Percentiles rank a stretch among this genome's conserved stretches.
These are phyloP conservation scores for Flueggea neowawraea DNA, from an alignment of 441 rosid species.

Conservation along the genomic window DNA sequence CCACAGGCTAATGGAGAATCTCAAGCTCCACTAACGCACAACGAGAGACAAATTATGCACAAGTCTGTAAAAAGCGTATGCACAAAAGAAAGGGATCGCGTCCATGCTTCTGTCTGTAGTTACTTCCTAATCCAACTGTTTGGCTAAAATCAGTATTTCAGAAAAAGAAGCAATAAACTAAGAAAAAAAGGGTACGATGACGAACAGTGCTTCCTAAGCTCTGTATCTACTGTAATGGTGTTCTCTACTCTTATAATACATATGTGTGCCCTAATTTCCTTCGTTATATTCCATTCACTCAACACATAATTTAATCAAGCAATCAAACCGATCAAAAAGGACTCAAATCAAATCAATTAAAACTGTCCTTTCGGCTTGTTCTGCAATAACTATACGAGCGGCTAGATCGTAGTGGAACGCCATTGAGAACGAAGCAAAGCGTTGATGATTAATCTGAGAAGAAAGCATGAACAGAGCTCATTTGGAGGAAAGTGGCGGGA, in stretches of 20 bases:
- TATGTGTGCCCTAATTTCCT: neutral
- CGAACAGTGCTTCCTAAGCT: neutral
- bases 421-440: too few relatives aligned
- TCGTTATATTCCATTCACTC: neutral
- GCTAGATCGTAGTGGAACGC: too few relatives aligned
- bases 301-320: neutral
- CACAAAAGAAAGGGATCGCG: constrained; percentile 5
- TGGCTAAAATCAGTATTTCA: too few relatives aligned
- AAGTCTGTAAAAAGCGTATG: constrained; percentile 3
- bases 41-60: constrained; percentile 3
- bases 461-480: too few relatives aligned
- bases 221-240: constrained; percentile 7
- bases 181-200: neutral
- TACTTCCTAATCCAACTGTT: too few relatives aligned
- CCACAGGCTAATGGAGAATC: constrained; percentile 63
- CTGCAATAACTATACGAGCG: too few relatives aligned
- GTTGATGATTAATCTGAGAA: too few relatives aligned
- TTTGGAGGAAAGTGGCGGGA: too few relatives aligned
- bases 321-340: neutral
- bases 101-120: constrained; percentile 1
- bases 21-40: constrained; percentile 41
- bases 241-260: constrained; percentile 5
- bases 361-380: too few relatives aligned
- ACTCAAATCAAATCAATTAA: too few relatives aligned
- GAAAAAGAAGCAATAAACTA: neutral